These are phyloP conservation scores for Phaffia tasmanica DNA, from an alignment of 768 basidiomycete species.

Conservation along the genomic window DNA sequence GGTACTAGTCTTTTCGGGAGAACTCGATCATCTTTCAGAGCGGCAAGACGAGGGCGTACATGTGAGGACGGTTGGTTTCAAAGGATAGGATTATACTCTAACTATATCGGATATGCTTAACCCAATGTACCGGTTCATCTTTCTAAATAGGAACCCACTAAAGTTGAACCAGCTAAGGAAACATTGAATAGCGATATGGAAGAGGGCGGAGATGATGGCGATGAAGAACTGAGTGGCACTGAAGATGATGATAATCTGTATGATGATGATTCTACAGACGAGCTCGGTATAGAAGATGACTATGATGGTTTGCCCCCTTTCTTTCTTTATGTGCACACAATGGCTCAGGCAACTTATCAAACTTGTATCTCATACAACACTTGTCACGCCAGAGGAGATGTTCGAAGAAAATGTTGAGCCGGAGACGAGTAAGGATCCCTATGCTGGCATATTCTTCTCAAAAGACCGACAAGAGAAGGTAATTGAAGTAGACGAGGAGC, in stretches of 20 bases:
- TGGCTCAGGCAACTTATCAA: background rate
- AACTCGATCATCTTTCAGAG: conserved; percentile 59
- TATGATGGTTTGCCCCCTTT: conserved; percentile 25
- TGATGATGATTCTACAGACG: conserved; percentile 64
- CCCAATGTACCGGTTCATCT: conserved; percentile 39
- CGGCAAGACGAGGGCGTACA: no score
- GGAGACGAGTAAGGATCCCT: conserved; percentile 51
- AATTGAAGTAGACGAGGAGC: conserved; percentile 77
- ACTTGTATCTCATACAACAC: background rate
- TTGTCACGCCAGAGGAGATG: background rate
- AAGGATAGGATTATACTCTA: conserved; percentile 27
- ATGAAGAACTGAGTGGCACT: conserved; percentile 43
- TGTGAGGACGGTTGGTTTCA: no score
- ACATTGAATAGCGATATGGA: background rate
- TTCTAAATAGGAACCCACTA: conserved; percentile 35
- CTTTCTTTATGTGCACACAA: background rate
- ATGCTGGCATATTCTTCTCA: conserved; percentile 88
- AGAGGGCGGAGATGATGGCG: conserved; percentile 25
- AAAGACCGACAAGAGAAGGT: conserved; percentile 86
- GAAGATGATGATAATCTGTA: conserved; percentile 41
- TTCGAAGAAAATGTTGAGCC: background rate
- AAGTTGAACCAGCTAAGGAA: no score
- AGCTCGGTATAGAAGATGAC: conserved; percentile 30
- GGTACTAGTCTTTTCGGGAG: conserved; percentile 45
- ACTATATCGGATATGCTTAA: conserved; percentile 1